Base-by-base conservation (phyloP, 1,284 basidiomycete species). In the Polyporus tsugae region DNA sequence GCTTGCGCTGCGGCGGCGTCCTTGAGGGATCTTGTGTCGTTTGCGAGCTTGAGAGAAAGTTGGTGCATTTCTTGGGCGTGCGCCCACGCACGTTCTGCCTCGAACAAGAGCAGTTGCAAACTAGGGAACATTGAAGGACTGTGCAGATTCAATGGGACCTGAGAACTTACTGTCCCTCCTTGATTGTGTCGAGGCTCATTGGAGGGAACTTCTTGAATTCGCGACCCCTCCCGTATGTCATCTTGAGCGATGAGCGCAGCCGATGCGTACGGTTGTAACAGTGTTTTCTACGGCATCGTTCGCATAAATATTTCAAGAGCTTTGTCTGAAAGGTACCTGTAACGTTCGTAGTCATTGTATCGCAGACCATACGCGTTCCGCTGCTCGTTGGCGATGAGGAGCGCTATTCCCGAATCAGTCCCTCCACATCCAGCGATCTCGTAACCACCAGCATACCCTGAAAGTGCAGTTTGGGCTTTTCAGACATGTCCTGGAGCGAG, bases 71-170 rank as follows among this genome's bases (percentile, higher is more conserved):
- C 94, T 80, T 96, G 94, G 10, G 95, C 91, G 80, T 95, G 91
- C 0, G 95, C 91, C 89, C 95, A 96, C n/a, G 95, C 93, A 60
- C 96, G 89, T 80, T 98, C 96, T 6, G 95, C 88, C 78, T 96
- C 95, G 76, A 96, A 92, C 11, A 98, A 86, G 52, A 96, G 82
- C 1, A 98, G 85, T 74, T 97, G 91, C 9, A 97, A 86, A 74
- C 93, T 95, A 64, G 5, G n/a, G 41, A n/a, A 7, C 13, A 10
- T 42, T 41, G 38, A 39, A 41, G 39, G n/a, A 22, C 6, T 25
- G 17, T 52, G 65, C 13, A 68, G 66, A 19, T 2, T 19, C 36
- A 29, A 60, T 44, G 6, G 36, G 6, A 25, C n/a, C 22, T 4
- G 64, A 13, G 49, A 33, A 85, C 94, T 80, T 78, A 96, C 95